phyloP scores from a whole-genome alignment of 129 eudicot genomes.

The Lonicera japonica region DNA sequence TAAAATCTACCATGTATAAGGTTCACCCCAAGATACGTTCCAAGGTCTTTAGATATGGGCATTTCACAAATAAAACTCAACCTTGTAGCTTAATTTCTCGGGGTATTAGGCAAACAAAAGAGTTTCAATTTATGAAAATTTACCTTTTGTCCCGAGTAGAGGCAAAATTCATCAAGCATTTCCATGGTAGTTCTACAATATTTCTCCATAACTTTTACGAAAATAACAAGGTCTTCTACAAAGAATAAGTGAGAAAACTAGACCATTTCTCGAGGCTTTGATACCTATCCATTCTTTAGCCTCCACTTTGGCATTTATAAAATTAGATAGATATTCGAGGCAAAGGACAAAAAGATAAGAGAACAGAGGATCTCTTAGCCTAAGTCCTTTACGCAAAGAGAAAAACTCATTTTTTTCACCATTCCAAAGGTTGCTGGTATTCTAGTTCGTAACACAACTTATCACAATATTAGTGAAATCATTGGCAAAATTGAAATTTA shows the following conservation, averaged over 20 bases:
- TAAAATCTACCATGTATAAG: background rate
- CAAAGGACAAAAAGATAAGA: background rate
- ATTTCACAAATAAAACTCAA: background rate
- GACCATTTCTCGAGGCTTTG: background rate
- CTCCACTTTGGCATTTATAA: background rate
- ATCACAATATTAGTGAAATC: too few species aligned
- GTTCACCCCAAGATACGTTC: background rate
- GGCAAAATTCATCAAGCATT: background rate
- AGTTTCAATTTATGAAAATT: too few species aligned
- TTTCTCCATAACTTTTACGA: background rate
- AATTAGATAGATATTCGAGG: background rate
- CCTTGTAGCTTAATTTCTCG: background rate
- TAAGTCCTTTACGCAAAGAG: background rate
- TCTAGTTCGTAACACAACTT: background rate
- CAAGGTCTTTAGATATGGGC: background rate
- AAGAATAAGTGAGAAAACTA: background rate
- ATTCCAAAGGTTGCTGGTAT: background rate
- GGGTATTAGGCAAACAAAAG: background rate
- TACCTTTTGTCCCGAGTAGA: too few species aligned
- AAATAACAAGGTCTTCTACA: background rate
- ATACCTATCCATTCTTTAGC: background rate
- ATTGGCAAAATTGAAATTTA: background rate
- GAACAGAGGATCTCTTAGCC: background rate
- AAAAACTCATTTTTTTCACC: background rate
- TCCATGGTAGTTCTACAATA: background rate